Evolutionary conservation across 768 basidiomycete genomes (phyloP).

Genomic region (Hericium erinaceus): DNA sequence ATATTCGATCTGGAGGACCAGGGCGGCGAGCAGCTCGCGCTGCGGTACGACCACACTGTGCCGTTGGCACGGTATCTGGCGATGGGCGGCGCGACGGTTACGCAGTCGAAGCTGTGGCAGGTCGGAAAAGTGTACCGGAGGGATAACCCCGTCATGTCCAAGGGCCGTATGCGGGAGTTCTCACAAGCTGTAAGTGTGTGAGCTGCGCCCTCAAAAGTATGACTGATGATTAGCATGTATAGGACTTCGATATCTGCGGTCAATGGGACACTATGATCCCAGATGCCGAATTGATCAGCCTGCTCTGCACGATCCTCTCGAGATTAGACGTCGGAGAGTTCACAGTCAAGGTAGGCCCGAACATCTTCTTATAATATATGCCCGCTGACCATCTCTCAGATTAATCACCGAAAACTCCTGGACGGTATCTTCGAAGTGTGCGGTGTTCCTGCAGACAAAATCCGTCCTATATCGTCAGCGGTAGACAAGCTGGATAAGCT

Average conservation of each 20-base stretch:
- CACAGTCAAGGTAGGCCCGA: constrained; percentile 66
- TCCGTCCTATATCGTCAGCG: constrained; percentile 86
- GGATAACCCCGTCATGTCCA: constrained; percentile 95
- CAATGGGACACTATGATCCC: constrained; percentile 95
- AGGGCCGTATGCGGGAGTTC: constrained; percentile 98
- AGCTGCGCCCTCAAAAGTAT: not conserved
- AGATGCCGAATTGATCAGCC: constrained; percentile 81
- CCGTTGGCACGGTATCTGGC: constrained; percentile 93
- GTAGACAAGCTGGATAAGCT: constrained; percentile 98
- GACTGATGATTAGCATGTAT: not conserved
- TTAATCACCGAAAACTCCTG: constrained; percentile 94
- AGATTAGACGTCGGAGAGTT: constrained; percentile 89
- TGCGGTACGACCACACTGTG: constrained; percentile 95
- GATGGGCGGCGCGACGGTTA: constrained; percentile 78
- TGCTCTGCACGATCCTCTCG: constrained; percentile 73
- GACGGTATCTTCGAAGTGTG: constrained; percentile 97
- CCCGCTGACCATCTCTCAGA: constrained; percentile 29
- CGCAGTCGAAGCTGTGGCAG: constrained; percentile 86
- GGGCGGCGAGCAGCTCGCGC: constrained; percentile 89
- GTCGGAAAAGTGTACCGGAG: constrained; percentile 97
- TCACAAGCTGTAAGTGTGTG: constrained; percentile 73
- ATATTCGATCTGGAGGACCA: constrained; percentile 98
- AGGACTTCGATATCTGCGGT: constrained; percentile 96
- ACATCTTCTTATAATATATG: not conserved
- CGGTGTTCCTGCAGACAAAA: constrained; percentile 86